These are phyloP conservation scores for Dalbergia cochinchinensis DNA, from an alignment of 306 rosid genomes.

Conservation along the genomic window DNA sequence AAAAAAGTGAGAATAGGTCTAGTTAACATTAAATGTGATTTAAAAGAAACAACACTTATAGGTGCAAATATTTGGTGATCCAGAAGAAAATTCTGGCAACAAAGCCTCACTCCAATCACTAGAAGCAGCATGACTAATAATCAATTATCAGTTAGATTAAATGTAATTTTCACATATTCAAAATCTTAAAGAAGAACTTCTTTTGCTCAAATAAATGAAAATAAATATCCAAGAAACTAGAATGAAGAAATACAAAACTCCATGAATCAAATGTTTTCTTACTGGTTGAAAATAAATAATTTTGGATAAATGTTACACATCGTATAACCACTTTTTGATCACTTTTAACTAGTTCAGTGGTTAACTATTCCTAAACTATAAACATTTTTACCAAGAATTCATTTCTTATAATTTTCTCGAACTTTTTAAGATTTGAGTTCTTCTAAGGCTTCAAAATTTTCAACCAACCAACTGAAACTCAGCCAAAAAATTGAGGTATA, in stretches of 20 bases:
- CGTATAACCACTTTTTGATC: background rate
- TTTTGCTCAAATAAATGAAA: constrained; percentile 6
- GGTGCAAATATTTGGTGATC: constrained; percentile 2
- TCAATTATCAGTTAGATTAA: background rate
- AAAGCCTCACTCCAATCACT: background rate
- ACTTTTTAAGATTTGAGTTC: constrained; percentile 22
- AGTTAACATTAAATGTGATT: constrained; percentile 35
- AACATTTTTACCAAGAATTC: constrained; percentile 5
- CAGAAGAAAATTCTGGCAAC: background rate
- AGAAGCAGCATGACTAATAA: constrained; percentile 10
- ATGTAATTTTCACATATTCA: background rate
- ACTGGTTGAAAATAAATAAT: background rate
- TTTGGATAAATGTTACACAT: constrained; percentile 17
- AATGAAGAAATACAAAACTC: background rate
- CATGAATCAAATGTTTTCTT: background rate
- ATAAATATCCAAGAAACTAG: background rate
- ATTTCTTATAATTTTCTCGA: constrained; percentile 1
- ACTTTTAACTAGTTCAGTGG: constrained; percentile 15
- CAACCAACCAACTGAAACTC: constrained; percentile 38
- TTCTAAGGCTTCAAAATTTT: constrained; percentile 21
- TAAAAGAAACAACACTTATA: constrained; percentile 16
- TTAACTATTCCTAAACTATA: constrained; percentile 19
- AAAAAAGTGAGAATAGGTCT: constrained; percentile 33
- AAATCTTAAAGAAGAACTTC: background rate
- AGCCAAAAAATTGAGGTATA: constrained; percentile 46